Evolutionary conservation across 2,329 filamentous ascomycete genomes (phyloP), one percentile per base, ranked within the genome.

Genomic region (Thielaviopsis euricoi): DNA sequence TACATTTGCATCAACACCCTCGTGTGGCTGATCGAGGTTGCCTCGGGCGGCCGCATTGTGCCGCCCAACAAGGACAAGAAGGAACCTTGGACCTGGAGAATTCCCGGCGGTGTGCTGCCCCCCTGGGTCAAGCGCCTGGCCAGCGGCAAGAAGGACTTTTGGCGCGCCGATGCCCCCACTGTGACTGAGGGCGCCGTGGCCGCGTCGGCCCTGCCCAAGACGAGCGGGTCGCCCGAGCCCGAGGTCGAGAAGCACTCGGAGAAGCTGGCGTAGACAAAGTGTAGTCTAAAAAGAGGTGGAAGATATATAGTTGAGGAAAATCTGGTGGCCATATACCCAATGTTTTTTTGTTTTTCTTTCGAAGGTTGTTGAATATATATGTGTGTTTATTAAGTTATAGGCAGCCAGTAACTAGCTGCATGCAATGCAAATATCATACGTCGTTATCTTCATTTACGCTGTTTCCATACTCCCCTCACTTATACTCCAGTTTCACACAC

Each of bases 41-140:
- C 71, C 3, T 84, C 81, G 0, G 75, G 81, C 1, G 87, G 87
- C 50, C 80, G 85, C 46, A 79, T 94, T 62, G 77, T 83, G 7
- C 88, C 89, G 0, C 76, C 79, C 6, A 87, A 90, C 70, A 86
- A 88, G 70, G 77, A 85, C 7, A 74, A 85, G 65, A 87, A 88
- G 68, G 88, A 93, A 60, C 79, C 76, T 10, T 94, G 88, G 89
- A 87, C 86, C 0, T 91, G 82, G 73, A 82, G 79, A 65, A 77
- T 90, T 29, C 79, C 83, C 1, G 87, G 87, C 17, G 87, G 87
- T 0, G 71, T 93, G 54, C 70, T 90, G 25, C 87, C 88, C 0
- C 80, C 80, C 0, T 94, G 88, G 88, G 66, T 89, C 55, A 73
- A 75, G 59, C 78, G 88, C 29, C 71, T 85, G 4, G 67, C 70